phyloP scores from a whole-genome alignment of 176 grass and related monocot species.

The Oryza australiensis region DNA sequence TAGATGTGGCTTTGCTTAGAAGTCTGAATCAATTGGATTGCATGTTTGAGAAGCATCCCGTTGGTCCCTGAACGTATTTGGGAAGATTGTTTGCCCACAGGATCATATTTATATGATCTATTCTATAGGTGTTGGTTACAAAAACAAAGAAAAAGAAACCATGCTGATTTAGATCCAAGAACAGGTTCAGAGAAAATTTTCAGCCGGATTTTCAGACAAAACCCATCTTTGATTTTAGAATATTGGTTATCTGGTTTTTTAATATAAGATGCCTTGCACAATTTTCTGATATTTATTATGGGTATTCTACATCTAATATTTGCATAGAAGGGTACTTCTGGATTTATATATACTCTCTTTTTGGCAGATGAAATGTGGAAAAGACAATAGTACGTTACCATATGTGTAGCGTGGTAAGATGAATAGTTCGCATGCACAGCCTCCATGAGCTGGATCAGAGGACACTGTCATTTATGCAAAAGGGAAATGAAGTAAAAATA shows the following conservation, averaged over 20 bases:
- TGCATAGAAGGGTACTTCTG: neutral
- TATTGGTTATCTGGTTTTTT: neutral
- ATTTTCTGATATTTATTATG: neutral
- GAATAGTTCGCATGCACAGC: neutral
- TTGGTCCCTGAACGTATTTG: conserved; percentile 3
- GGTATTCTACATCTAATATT: neutral
- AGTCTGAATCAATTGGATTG: conserved; percentile 6
- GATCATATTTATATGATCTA: neutral
- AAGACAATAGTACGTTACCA: neutral
- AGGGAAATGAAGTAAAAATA: neutral
- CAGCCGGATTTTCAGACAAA: neutral
- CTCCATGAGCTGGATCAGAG: conserved; percentile 9
- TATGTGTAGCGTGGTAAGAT: neutral
- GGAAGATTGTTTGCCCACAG: neutral
- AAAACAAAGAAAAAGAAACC: neutral
- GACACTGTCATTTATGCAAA: conserved; percentile 29
- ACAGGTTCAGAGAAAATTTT: neutral
- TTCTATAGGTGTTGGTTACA: neutral
- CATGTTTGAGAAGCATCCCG: conserved; percentile 23
- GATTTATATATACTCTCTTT: neutral
- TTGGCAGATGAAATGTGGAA: conserved; percentile 5
- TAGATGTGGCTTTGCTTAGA: conserved; percentile 31
- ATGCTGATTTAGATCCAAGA: neutral
- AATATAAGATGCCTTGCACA: neutral
- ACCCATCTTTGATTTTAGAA: neutral